phyloP scores from a whole-genome alignment of 2,329 filamentous ascomycete genomes.

The Colletotrichum tamarilloi region DNA sequence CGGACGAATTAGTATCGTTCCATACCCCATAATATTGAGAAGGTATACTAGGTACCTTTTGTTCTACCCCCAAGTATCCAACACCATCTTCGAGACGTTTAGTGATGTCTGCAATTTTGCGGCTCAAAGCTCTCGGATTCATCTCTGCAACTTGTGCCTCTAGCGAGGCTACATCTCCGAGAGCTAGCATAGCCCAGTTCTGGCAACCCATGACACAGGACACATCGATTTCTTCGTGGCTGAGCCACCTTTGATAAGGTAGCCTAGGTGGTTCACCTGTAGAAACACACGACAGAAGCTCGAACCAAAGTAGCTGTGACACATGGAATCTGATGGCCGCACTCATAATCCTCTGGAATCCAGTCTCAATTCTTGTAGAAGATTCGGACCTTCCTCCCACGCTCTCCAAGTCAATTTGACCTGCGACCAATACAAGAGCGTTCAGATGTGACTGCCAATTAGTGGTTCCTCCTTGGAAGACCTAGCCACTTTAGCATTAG shows the following conservation, averaged over 20 bases:
- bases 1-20: no score
- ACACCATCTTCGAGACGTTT: conserved; percentile 4
- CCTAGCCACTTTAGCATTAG: conserved; percentile 21
- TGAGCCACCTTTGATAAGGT: conserved; percentile 19
- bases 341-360: conserved; percentile 16
- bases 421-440: conserved; percentile 10
- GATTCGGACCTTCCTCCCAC: background rate
- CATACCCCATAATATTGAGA: background rate
- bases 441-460: conserved; percentile 32
- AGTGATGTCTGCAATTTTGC: background rate
- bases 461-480: conserved; percentile 27
- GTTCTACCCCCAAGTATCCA: background rate
- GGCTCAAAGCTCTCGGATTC: background rate
- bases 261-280: conserved; percentile 15
- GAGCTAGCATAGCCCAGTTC: conserved; percentile 30
- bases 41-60: background rate
- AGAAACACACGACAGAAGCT: conserved; percentile 22
- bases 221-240: conserved; percentile 18
- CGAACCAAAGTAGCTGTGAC: conserved; percentile 29
- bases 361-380: background rate
- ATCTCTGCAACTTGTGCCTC: conserved; percentile 2
- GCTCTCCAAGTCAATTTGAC: conserved; percentile 1
- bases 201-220: conserved; percentile 32
- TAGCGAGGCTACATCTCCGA: conserved; percentile 22
- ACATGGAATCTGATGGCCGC: conserved; percentile 30